These are phyloP conservation scores for Globisporangium rhizosaccharum DNA, from an alignment of 352 stramenopile genomes.

Conservation along the genomic window DNA sequence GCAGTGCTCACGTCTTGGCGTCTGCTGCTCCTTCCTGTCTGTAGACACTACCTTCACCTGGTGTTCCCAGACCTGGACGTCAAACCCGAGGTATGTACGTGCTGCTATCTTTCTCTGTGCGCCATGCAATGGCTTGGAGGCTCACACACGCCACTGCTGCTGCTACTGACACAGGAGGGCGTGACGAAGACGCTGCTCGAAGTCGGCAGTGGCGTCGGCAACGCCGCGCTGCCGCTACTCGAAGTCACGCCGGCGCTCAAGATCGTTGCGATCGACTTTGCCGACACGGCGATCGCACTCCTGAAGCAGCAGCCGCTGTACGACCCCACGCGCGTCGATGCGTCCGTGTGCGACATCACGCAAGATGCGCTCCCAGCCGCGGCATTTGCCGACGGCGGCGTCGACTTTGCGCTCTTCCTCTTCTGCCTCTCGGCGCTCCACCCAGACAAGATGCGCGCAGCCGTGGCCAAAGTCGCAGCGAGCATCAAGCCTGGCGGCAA, in stretches of 20 bases:
- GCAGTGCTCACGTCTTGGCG: not conserved
- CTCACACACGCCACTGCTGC: not conserved
- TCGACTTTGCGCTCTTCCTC: constrained; percentile 80
- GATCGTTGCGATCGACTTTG: constrained; percentile 93
- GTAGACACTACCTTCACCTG: constrained; percentile 89
- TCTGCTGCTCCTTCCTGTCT: not conserved
- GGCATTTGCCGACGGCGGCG: constrained; percentile 51
- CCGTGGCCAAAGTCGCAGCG: constrained; percentile 85
- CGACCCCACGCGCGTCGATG: constrained; percentile 53
- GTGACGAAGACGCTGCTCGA: constrained; percentile 83
- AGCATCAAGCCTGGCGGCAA: constrained; percentile 72
- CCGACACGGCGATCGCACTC: constrained; percentile 85
- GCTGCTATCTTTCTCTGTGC: not conserved
- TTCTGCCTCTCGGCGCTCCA: constrained; percentile 91
- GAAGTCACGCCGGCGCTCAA: constrained; percentile 84
- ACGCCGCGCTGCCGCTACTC: constrained; percentile 92
- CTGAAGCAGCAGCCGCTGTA: constrained; percentile 88
- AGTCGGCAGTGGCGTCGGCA: constrained; percentile 94
- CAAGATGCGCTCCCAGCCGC: constrained; percentile 56
- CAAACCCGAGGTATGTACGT: constrained; percentile 27
- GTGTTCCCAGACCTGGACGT: constrained; percentile 86
- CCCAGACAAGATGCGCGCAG: constrained; percentile 80
- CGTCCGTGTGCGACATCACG: constrained; percentile 84
- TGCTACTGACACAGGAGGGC: constrained; percentile 6
- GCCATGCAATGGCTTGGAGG: no score